Base-by-base conservation (phyloP, 257 asterid genomes). In the Petunia axillaris region DNA sequence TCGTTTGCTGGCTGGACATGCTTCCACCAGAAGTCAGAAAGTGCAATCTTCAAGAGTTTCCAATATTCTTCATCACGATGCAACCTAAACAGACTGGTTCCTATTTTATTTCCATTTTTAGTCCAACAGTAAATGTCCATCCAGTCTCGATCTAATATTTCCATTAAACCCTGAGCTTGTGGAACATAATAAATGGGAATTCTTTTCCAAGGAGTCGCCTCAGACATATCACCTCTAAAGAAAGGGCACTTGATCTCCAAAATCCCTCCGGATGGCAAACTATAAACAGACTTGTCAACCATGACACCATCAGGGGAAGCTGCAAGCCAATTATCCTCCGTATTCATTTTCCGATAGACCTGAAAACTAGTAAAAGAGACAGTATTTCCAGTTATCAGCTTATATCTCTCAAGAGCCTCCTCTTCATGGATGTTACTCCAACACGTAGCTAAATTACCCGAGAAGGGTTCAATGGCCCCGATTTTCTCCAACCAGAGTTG, bases 121-220 rank as follows among this genome's bases (percentile, higher is more conserved):
- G 98, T 93, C 98, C 97, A 95, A 2, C 87, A 87, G 83, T 91
- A 94, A 81, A 91, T 74, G 84, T 94, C 91, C 98, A 94, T 88
- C 98, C 98, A 93, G 66, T 93, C 98, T 44, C 90, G 88, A 83
- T 93, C 94, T 53, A 90, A 84, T 79, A 95, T 95, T 84, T 91
- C 98, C 98, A 95, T 91, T 87, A 95, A 87, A 64, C 97, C 98
- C 80, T 92, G 97, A 81, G 97, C 98, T 75, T 95, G 98, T 57
- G 98, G 98, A 77, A 93, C 86, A 81, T 87, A 93, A 85, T 90
- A 84, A 70, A 93, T 55, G 0, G 97, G 97, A 11, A 95, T 81
- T 74, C 94, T 89, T 80, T 84, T 89, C 95, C 95, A 93, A 2
- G 98, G 97, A 16, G 1, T 44, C 64, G 89, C 91, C 36, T 8